These are phyloP conservation scores for Daldinia bambusicola DNA, from an alignment of 495 filamentous ascomycete genomes.

Conservation along the genomic window DNA sequence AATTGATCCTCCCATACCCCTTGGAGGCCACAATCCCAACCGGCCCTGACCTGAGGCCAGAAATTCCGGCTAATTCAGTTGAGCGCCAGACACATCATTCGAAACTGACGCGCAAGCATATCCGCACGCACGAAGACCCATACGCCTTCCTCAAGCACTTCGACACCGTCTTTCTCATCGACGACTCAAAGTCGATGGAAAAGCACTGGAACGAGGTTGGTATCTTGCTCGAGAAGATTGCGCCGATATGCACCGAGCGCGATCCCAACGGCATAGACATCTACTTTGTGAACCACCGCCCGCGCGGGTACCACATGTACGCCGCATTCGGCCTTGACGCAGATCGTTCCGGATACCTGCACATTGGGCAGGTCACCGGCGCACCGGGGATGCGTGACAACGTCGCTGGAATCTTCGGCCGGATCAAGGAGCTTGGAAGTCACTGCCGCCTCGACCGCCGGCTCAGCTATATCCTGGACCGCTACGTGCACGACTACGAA, in stretches of 20 bases:
- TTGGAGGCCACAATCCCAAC: slow-evolving; percentile 9
- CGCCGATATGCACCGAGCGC: slow-evolving; percentile 78
- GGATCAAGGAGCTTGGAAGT: slow-evolving; percentile 27
- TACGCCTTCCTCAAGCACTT: slow-evolving; percentile 83
- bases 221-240: slow-evolving; percentile 73
- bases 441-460: slow-evolving; percentile 64
- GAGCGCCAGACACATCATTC: background rate
- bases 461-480: slow-evolving; percentile 71
- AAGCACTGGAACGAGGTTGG: slow-evolving; percentile 78
- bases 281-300: slow-evolving; percentile 77
- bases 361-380: slow-evolving; percentile 72
- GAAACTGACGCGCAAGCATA: slow-evolving; percentile 45
- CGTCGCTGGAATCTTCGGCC: slow-evolving; percentile 67
- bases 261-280: slow-evolving; percentile 86
- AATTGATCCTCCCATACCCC: slow-evolving; percentile 4
- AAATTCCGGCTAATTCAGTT: background rate
- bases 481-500: slow-evolving; percentile 58
- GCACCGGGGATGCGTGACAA: slow-evolving; percentile 60
- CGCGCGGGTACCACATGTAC: slow-evolving; percentile 41
- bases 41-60: background rate
- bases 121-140: slow-evolving; percentile 53
- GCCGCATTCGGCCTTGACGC: slow-evolving; percentile 50
- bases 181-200: slow-evolving; percentile 87
- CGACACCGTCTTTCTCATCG: slow-evolving; percentile 87
- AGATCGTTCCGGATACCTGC: slow-evolving; percentile 63